Conservation (phyloP, 495 filamentous ascomycete species). For the Penicillium maclennaniae region DNA sequence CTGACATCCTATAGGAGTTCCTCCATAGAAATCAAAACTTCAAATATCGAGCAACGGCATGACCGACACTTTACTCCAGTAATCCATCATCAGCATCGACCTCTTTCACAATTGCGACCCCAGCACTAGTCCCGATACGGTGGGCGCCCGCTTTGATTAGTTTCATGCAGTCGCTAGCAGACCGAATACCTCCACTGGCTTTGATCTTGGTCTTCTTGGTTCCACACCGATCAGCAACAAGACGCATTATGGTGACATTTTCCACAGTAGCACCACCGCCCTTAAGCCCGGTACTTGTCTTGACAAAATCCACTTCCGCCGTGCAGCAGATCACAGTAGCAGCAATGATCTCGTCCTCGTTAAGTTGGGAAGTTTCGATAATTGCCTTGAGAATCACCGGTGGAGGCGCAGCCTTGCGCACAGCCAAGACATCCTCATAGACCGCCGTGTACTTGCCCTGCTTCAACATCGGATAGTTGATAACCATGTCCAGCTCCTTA, state of each 20-base stretch:
- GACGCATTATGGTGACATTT: conserved; percentile 57
- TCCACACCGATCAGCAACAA: conserved; percentile 34
- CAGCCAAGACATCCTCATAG: conserved; percentile 54
- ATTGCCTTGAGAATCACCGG: conserved; percentile 60
- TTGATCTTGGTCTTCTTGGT: conserved; percentile 52
- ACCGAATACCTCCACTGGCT: conserved; percentile 61
- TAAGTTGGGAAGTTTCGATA: conserved; percentile 60
- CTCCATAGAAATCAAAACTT: too few relatives aligned
- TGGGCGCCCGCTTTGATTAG: conserved; percentile 64
- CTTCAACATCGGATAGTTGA: conserved; percentile 56
- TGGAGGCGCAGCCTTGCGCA: conserved; percentile 48
- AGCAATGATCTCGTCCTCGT: conserved; percentile 53
- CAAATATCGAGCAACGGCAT: conserved; percentile 13
- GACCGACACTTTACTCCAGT: conserved; percentile 17
- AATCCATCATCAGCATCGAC: conserved; percentile 25
- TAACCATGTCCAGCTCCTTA: conserved; percentile 64
- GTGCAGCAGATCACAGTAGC: conserved; percentile 54
- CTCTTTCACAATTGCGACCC: conserved; percentile 55
- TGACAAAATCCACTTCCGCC: conserved; percentile 62
- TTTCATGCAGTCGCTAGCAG: conserved; percentile 45
- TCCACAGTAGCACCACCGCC: conserved; percentile 47
- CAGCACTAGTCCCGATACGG: conserved; percentile 60
- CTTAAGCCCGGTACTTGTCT: not conserved
- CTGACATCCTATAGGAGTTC: too few relatives aligned
- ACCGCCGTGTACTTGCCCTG: conserved; percentile 46